These are phyloP conservation scores for Rhodotorula diobovata DNA, from an alignment of 768 basidiomycete genomes.

Conservation along the genomic window DNA sequence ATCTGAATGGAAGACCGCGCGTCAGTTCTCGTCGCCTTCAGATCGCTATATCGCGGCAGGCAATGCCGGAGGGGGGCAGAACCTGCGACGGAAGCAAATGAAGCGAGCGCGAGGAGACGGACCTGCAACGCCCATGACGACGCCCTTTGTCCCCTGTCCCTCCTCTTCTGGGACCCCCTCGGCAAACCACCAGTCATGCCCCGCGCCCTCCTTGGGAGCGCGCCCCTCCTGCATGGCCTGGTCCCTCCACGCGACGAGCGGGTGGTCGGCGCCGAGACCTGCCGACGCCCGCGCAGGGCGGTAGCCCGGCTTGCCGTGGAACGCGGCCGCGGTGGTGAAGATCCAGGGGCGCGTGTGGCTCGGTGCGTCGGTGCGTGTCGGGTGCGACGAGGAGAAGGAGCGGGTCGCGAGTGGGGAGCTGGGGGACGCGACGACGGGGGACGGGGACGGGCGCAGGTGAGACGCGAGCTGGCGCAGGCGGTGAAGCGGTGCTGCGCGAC, in stretches of 20 bases:
- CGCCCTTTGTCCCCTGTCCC: constrained; percentile 10
- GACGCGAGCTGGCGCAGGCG: constrained; percentile 1
- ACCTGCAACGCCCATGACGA: constrained; percentile 34
- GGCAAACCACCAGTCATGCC: constrained; percentile 33
- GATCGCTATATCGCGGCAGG: too few relatives aligned
- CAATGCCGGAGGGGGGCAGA: too few relatives aligned
- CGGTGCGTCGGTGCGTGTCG: not conserved
- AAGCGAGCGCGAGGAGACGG: not conserved
- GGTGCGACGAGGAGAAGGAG: not conserved
- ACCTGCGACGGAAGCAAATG: not conserved
- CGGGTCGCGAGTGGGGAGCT: not conserved
- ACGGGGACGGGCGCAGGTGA: constrained; percentile 3
- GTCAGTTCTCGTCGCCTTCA: too few relatives aligned
- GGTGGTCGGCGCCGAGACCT: constrained; percentile 4
- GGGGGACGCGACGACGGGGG: not conserved
- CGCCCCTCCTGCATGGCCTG: not conserved
- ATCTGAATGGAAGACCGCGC: constrained; percentile 55
- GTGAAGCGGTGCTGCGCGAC: not conserved
- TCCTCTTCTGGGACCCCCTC: not conserved
- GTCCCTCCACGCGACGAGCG: constrained; percentile 23
- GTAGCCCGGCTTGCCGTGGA: constrained; percentile 19
- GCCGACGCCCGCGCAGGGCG: not conserved
- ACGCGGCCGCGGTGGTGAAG: constrained; percentile 8
- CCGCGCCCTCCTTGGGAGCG: constrained; percentile 21
- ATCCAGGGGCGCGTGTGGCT: not conserved